phyloP scores from a whole-genome alignment of 1,139 yeast genomes.

The Komagataea norvegica region DNA sequence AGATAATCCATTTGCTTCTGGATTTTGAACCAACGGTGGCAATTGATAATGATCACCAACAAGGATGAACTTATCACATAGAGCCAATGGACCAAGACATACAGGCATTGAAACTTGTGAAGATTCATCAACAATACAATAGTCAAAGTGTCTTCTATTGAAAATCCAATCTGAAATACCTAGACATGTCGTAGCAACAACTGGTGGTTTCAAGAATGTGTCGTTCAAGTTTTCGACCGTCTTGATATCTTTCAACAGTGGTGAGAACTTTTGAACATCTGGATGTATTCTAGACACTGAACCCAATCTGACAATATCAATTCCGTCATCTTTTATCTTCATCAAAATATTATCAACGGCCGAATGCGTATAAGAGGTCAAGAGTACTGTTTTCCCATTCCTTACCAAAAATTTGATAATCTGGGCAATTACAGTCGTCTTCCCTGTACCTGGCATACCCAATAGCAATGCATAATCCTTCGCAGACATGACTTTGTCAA shows the following conservation, averaged over 20 bases:
- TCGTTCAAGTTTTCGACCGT: slow-evolving; percentile 41
- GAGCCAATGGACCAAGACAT: slow-evolving; percentile 80
- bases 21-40: slow-evolving; percentile 75
- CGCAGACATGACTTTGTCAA: slow-evolving; percentile 57
- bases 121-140: slow-evolving; percentile 94
- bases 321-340: slow-evolving; percentile 50
- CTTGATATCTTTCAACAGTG: slow-evolving; percentile 39
- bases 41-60: slow-evolving; percentile 96
- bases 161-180: slow-evolving; percentile 64
- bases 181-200: slow-evolving; percentile 87
- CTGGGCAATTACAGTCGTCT: slow-evolving; percentile 85
- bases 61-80: slow-evolving; percentile 71
- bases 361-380: slow-evolving; percentile 89
- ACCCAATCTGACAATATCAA: slow-evolving; percentile 60
- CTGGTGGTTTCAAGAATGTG: slow-evolving; percentile 52
- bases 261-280: slow-evolving; percentile 50
- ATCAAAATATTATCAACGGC: slow-evolving; percentile 90
- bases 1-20: slow-evolving; percentile 66
- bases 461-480: slow-evolving; percentile 74
- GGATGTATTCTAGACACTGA: slow-evolving; percentile 54
- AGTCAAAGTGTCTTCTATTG: slow-evolving; percentile 63
- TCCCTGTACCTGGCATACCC: slow-evolving; percentile 99
- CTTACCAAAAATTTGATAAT: slow-evolving; percentile 57
- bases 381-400: slow-evolving; percentile 60
- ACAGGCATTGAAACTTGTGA: slow-evolving; percentile 92